phyloP scores from a whole-genome alignment of 2,329 filamentous ascomycete genomes.

The Aspergillus ibericus region DNA sequence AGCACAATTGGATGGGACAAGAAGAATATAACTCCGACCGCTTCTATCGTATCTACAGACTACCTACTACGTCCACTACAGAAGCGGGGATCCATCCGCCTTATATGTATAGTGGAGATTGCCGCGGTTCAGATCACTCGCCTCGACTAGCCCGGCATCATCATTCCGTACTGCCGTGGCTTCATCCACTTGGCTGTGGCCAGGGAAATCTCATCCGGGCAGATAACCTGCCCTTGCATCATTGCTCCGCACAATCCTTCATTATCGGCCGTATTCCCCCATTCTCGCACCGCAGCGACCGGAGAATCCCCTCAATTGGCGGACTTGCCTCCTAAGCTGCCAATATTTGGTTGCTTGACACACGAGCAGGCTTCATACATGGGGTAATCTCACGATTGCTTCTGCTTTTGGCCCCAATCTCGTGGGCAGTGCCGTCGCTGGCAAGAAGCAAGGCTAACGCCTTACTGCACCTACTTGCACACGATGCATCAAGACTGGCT shows the following conservation, averaged over 20 bases:
- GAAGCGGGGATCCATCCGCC: not conserved
- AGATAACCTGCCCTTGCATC: slow-evolving; percentile 20
- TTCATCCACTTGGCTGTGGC: slow-evolving; percentile 12
- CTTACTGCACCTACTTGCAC: slow-evolving; percentile 29
- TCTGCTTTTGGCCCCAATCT: not conserved
- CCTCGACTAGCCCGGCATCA: slow-evolving; percentile 9
- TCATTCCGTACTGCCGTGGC: slow-evolving; percentile 9
- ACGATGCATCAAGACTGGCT: slow-evolving; percentile 35
- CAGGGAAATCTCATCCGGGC: slow-evolving; percentile 12
- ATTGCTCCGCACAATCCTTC: slow-evolving; percentile 8
- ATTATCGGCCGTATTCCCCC: slow-evolving; percentile 2
- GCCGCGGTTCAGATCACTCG: slow-evolving; percentile 4
- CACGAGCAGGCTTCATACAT: not conserved
- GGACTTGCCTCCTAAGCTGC: not conserved
- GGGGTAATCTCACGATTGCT: not conserved
- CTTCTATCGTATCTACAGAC: not conserved
- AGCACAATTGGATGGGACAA: not conserved
- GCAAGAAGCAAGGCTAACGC: slow-evolving; percentile 23
- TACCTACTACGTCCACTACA: not conserved
- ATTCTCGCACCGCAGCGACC: slow-evolving; percentile 6
- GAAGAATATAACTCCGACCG: not conserved
- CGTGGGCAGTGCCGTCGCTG: slow-evolving; percentile 16
- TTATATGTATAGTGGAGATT: slow-evolving; percentile 8
- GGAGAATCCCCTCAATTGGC: slow-evolving; percentile 5
- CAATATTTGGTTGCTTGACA: not conserved